Conservation (phyloP, 75 land plant species). For the Ceratopteris richardii region DNA sequence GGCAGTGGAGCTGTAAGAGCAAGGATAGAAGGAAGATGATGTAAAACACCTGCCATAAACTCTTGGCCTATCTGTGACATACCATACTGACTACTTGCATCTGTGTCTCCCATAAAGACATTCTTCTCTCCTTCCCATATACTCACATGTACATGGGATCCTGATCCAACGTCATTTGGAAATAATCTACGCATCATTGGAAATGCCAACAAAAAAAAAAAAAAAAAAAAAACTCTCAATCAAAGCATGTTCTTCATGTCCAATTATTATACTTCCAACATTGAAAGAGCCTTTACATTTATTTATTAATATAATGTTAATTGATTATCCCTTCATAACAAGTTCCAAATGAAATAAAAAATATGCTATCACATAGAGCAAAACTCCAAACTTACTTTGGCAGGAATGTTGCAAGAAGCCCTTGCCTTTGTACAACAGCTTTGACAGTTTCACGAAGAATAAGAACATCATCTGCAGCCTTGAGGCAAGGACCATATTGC, state of each 20-base stretch:
- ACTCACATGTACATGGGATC: slow-evolving; percentile 93
- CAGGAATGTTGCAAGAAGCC: slow-evolving; percentile 81
- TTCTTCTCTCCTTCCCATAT: slow-evolving; percentile 70
- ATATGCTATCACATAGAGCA: too few species aligned
- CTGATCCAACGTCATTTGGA: slow-evolving; percentile 69
- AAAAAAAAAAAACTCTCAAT: too few species aligned
- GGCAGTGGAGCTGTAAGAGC: slow-evolving; percentile 86
- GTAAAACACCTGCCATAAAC: slow-evolving; percentile 88
- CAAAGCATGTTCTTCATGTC: too few species aligned
- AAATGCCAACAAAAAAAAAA: too few species aligned
- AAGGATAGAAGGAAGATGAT: slow-evolving; percentile 84
- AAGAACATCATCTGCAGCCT: slow-evolving; percentile 80
- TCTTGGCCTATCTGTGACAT: slow-evolving; percentile 72
- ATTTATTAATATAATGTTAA: too few species aligned
- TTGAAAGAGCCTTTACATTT: too few species aligned
- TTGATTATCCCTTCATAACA: too few species aligned
- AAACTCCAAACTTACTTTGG: slow-evolving; percentile 57
- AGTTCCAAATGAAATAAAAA: too few species aligned
- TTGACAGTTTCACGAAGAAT: slow-evolving; percentile 61
- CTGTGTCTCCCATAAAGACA: slow-evolving; percentile 58
- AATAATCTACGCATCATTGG: slow-evolving; percentile 44
- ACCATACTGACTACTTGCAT: slow-evolving; percentile 37
- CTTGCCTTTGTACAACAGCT: slow-evolving; percentile 66
- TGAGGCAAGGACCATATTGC: slow-evolving; percentile 30
- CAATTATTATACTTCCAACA: too few species aligned